Evolutionary conservation across 2,329 filamentous ascomycete species (phyloP), one percentile per base, ranked within the genome.

Genomic region (Helotiales sp.): DNA sequence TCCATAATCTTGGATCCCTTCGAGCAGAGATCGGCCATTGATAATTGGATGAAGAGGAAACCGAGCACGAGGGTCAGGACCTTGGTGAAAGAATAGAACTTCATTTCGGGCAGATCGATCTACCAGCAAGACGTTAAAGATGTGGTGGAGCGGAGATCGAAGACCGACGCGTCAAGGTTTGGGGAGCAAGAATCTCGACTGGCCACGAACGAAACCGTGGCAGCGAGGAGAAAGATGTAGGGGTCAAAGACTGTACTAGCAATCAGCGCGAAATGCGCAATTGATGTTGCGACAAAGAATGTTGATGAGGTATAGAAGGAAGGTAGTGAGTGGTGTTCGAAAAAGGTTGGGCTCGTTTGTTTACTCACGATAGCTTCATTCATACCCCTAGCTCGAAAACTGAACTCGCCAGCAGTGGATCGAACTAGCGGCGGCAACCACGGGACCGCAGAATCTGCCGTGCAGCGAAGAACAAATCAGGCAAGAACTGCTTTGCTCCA

Each of bases 1-100:
- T 74, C 75, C 64, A 81, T 77, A 63, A 78, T 67, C 65, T 72
- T 50, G 6, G 73, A 68, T 17, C 76, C 76, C 17, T 72, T 64
- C 45, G 54, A 58, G 65, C 78, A 81, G 24, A 77, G 74, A 63
- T 80, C 75, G 26, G 63, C 71, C 32, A 47, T 5, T 22, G 60
- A 64, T n/a, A 59, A 57, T 54, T 57, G 55, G 24, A 40, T 32
- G 15, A 47, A 34, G 22, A 30, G 20, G 20, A 45, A 24, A 6
- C 15, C 24, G 13, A 59, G 45, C 13, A 47, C 54, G 7, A 62
- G 8, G 34, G 40, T 20, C 30, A 63, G n/a, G 45, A 47, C 30
- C 28, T 47, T 24, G 40, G 52, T 61, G 26, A 60, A 10, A 7
- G 34, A 40, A 40, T 11, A 6, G 15, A 6, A 6, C 22, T 49